Conservation (phyloP, 129 eudicot species). For the Ambrosia artemisiifolia region DNA sequence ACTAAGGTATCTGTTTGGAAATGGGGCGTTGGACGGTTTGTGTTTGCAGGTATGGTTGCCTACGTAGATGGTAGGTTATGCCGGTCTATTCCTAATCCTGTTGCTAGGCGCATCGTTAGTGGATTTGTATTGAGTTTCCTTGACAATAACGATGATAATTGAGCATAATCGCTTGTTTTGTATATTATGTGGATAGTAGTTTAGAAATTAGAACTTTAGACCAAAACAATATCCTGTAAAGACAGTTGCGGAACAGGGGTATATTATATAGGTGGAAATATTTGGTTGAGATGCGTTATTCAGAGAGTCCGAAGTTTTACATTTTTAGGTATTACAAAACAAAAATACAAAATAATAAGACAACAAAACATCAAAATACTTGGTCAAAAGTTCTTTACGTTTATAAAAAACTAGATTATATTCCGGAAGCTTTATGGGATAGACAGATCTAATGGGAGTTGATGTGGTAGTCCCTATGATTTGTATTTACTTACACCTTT, state of each 20-base stretch:
- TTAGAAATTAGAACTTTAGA: not conserved
- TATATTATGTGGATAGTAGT: not conserved
- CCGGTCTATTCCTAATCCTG: constrained; percentile 84
- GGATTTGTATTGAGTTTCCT: constrained; percentile 89
- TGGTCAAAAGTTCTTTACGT: too few species aligned
- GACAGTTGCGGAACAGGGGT: not conserved
- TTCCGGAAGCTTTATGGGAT: too few species aligned
- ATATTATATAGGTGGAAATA: not conserved
- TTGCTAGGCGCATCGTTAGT: constrained; percentile 91
- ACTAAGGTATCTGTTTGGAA: constrained; percentile 51
- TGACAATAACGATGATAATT: constrained; percentile 50
- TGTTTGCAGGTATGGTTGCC: constrained; percentile 88
- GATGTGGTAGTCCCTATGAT: too few species aligned
- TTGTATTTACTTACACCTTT: too few species aligned
- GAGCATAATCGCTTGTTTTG: not conserved
- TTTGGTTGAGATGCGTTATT: not conserved
- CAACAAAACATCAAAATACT: too few species aligned
- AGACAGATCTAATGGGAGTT: too few species aligned
- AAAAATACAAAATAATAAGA: too few species aligned
- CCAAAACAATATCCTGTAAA: not conserved
- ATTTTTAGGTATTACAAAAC: not conserved
- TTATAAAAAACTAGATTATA: too few species aligned
- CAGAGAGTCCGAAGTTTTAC: not conserved
- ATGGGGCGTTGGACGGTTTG: constrained; percentile 81
- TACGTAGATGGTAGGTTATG: constrained; percentile 92